A percentile compares a stretch with the other conserved stretches of the same genome.
Conservation (phyloP, 352 stramenopile species). For the Hyaloperonospora arabidopsidis region DNA sequence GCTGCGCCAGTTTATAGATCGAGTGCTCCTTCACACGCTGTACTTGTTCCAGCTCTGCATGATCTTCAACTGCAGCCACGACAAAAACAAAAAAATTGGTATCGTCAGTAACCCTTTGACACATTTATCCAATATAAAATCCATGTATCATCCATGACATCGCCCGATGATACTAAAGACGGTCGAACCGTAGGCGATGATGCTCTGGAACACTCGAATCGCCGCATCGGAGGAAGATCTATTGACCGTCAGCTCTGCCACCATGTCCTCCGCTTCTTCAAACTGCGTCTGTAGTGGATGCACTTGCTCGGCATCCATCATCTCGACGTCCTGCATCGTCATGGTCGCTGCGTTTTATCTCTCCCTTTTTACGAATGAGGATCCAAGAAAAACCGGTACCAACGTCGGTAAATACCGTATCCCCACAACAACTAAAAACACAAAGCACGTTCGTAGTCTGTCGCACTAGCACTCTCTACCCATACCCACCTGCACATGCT, state of each 20-base stretch:
- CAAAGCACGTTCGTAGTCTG: too few relatives aligned
- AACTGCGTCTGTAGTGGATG: slow-evolving; percentile 72
- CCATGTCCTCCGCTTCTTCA: slow-evolving; percentile 61
- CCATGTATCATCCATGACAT: too few relatives aligned
- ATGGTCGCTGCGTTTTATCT: slow-evolving; percentile 15
- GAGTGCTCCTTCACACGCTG: slow-evolving; percentile 92
- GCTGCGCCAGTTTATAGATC: slow-evolving; percentile 91
- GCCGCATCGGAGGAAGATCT: slow-evolving; percentile 34
- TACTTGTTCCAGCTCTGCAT: slow-evolving; percentile 61
- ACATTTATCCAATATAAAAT: neutral
- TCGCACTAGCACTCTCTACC: too few relatives aligned
- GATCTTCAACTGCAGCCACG: slow-evolving; percentile 34
- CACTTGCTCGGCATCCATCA: slow-evolving; percentile 52
- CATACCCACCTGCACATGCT: too few relatives aligned
- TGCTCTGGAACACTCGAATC: slow-evolving; percentile 58
- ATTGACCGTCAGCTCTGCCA: slow-evolving; percentile 24
- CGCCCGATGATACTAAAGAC: neutral
- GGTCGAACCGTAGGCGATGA: slow-evolving; percentile 59
- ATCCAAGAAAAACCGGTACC: slow-evolving; percentile 1
- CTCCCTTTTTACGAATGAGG: slow-evolving; percentile 9
- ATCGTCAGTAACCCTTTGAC: slow-evolving; percentile 1
- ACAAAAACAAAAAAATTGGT: neutral
- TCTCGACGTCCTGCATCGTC: slow-evolving; percentile 56
- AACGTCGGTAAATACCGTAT: neutral
- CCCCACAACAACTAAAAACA: neutral